Evolutionary conservation across 2,329 filamentous ascomycete species (phyloP), one percentile per base, ranked within the genome.

Genomic region (Nigrospora osmanthi): DNA sequence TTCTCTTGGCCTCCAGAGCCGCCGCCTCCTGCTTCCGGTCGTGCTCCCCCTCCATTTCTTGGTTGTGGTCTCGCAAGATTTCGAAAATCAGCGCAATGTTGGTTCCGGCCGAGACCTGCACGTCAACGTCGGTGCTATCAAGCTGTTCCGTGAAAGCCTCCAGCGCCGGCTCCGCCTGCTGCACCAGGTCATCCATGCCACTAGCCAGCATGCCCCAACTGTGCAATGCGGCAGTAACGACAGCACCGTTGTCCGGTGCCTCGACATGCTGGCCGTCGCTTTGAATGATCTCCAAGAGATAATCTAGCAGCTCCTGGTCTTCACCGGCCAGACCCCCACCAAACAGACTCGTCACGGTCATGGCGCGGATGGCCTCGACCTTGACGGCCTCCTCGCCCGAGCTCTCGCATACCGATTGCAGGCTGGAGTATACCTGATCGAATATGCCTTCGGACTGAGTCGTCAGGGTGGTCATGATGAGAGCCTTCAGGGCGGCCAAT

Each of bases 121-220:
- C 86, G 10, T 76, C 70, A 1, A 81, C 70, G 47, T 89, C 82
- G 31, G 73, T 73, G 60, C 85, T 89, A 48, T 90, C 82, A 15
- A 95, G 82, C 63, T 95, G 89, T 40, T 95, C 89, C 36, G 87
- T 81, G 54, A 95, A 89, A 2, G 84, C 82, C 43, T 93, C 85
- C 55, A 93, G 77, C 14, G 87, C 84, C 28, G 79, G 68, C 51
- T 88, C 82, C 31, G 84, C 87, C 48, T 81, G 74, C 14, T 78
- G 75, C 53, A 87, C 80, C 37, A 89, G 72, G 55, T 91, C 86
- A 4, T 89, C 83, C 7, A 91, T 69, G 48, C 86, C 79, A 4
- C 85, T 89, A 6, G 85, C 86, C 6, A 94, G 75, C 51, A 91
- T 85, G 1, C 83, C 84, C 87, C 88, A 95, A 47, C 83, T 80